These are phyloP conservation scores for Botrytis cinerea DNA, from an alignment of 2,329 filamentous ascomycete genomes.

Conservation along the genomic window DNA sequence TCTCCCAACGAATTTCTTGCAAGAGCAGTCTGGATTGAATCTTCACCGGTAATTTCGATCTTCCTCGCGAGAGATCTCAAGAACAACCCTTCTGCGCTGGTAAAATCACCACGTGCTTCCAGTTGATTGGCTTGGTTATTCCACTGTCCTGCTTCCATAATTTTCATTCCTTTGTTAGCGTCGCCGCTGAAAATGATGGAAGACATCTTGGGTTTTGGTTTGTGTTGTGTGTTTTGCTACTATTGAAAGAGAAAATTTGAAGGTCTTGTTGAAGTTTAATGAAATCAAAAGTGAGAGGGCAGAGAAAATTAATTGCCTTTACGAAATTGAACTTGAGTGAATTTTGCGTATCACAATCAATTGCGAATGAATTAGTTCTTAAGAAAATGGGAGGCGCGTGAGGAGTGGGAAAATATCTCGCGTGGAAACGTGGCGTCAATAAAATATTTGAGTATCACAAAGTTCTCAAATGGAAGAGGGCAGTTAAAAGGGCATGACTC, in stretches of 20 bases:
- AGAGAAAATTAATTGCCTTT: not conserved
- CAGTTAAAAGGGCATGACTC: too few relatives aligned
- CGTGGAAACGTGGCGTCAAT: not conserved
- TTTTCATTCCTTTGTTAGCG: too few relatives aligned
- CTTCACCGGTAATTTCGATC: not conserved
- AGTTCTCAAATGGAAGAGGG: not conserved
- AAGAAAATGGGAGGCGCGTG: not conserved
- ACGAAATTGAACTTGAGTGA: not conserved
- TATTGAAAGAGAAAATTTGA: not conserved
- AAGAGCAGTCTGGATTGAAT: not conserved
- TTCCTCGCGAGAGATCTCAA: not conserved
- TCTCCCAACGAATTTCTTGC: not conserved
- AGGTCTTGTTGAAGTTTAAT: not conserved
- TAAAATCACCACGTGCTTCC: not conserved
- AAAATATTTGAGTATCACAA: not conserved
- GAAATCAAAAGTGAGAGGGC: not conserved
- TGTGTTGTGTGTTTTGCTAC: not conserved
- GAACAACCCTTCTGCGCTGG: not conserved
- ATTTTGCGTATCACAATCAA: not conserved
- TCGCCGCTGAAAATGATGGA: too few relatives aligned
- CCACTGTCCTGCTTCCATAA: not conserved
- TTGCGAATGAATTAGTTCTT: not conserved
- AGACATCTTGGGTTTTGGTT: not conserved
- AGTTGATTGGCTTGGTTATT: conserved; percentile 10
- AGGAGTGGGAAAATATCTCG: not conserved